phyloP scores from a whole-genome alignment of 106 monocot species.

The Allium sativum region DNA sequence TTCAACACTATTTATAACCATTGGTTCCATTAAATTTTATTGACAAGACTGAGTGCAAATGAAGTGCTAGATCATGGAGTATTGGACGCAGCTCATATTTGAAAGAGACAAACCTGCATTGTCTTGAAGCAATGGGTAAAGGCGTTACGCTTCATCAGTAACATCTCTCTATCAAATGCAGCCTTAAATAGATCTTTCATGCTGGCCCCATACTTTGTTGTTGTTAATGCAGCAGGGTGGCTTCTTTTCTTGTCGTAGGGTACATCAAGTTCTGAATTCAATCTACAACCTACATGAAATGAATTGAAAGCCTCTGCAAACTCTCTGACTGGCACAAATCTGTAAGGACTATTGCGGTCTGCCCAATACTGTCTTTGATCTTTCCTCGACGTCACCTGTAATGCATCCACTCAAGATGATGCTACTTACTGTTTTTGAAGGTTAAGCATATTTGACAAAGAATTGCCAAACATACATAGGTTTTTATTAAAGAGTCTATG shows the following conservation, averaged over 20 bases:
- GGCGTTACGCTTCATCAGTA: constrained; percentile 12
- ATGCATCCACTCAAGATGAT: no score
- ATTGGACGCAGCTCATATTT: background rate
- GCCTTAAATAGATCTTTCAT: constrained; percentile 11
- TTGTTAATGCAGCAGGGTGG: constrained; percentile 12
- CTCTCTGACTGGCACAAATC: constrained; percentile 2
- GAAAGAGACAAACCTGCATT: constrained; percentile 1
- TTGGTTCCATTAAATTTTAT: no score
- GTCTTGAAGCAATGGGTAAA: constrained; percentile 9
- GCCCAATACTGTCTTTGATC: constrained; percentile 18
- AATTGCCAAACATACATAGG: background rate
- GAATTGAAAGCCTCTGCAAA: constrained; percentile 17
- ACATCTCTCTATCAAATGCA: background rate
- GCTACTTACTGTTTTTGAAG: no score
- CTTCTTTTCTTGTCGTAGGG: constrained; percentile 8
- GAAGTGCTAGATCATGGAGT: background rate
- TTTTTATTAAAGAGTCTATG: background rate
- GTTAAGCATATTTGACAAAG: background rate
- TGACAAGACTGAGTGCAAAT: background rate
- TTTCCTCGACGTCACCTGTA: constrained; percentile 15
- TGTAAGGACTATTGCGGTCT: constrained; percentile 5
- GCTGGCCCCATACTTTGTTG: constrained; percentile 11
- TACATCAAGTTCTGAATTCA: background rate
- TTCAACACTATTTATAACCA: no score
- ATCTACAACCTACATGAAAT: constrained; percentile 8